Base-by-base conservation (phyloP, 768 basidiomycete species). In the Hygrophorus pudorinus region DNA sequence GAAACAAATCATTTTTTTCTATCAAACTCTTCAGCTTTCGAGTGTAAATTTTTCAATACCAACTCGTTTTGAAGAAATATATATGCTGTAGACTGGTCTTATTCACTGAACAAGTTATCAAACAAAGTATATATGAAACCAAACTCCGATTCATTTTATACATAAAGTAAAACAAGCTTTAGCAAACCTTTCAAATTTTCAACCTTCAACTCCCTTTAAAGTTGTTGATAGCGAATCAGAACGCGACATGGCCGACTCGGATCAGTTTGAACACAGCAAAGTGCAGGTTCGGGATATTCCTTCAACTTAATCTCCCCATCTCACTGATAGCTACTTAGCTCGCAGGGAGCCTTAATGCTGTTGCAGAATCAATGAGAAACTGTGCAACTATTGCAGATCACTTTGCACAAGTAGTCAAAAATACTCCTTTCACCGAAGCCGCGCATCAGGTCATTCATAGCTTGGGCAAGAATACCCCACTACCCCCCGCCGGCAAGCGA, bases 301-400 rank as follows among this genome's bases (percentile, higher is more conserved):
- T 30, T n/a, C 38, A 20, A 30, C 34, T 14, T 36, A 27, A 18
- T 34, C 36, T 36, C 21, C 21, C 8, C 29, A 16, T 28, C 42
- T 36, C 33, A 12, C 46, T 31, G 34, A 36, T 38, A 44, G 46
- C 47, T 27, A 44, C 53, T 16, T 43, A 85, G 82, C 71, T 84
- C 59, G 68, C 72, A 28, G 57, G 63, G 24, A 71, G 73, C 53
- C 66, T 86, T 51, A 59, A 56, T 48, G 64, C 66, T 17, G 74
- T 84, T 46, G 81, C 83, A 31, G 71, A 74, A 38, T 63, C 73
- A 30, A 71, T 88, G 75, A 76, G 78, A 48, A 70, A 74, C 47
- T 78, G 75, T 42, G 79, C 81, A 3, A 65, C 65, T 39, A 56
- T 78, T 34, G 77, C 78, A 12, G 83, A 86, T 33, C 59, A 69